Conservation (phyloP, 768 basidiomycete species). For the Suillus alpinus region DNA sequence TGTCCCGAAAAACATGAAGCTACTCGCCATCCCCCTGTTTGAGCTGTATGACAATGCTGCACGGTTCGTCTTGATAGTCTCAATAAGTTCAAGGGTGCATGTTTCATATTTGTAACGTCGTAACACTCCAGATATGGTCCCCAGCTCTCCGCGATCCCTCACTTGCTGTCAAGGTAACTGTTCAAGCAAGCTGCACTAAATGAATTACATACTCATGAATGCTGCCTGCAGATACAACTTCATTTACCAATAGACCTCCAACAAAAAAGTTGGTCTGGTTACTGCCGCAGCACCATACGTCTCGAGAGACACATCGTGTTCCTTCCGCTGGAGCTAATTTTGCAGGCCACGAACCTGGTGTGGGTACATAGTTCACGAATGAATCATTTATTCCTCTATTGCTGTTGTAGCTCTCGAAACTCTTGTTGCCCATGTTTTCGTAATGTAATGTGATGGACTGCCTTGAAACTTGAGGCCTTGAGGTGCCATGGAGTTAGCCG, state of each 20-base stretch:
- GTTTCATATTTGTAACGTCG: constrained; percentile 3
- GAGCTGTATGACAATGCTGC: constrained; percentile 98
- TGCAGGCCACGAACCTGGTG: not conserved
- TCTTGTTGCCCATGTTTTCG: constrained; percentile 1
- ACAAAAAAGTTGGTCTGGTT: not conserved
- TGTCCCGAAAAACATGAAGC: constrained; percentile 98
- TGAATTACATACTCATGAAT: not conserved
- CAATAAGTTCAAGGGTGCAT: not conserved
- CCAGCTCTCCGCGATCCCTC: constrained; percentile 91
- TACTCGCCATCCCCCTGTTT: constrained; percentile 93
- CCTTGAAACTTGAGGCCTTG: not conserved
- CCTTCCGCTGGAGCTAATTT: constrained; percentile 9
- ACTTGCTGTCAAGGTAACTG: constrained; percentile 77
- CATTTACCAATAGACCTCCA: constrained; percentile 59
- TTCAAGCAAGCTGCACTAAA: not conserved
- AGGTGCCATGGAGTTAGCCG: constrained; percentile 1
- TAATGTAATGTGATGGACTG: not conserved
- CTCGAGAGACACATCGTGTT: not conserved
- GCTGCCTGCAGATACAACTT: constrained; percentile 58
- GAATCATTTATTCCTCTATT: constrained; percentile 3
- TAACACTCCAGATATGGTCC: constrained; percentile 70
- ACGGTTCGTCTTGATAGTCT: constrained; percentile 41
- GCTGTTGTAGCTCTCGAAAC: constrained; percentile 4
- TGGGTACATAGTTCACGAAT: not conserved
- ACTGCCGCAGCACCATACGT: not conserved